Conservation (phyloP, 75 land plant genomes). For the Chamaecyparis obtusa region DNA sequence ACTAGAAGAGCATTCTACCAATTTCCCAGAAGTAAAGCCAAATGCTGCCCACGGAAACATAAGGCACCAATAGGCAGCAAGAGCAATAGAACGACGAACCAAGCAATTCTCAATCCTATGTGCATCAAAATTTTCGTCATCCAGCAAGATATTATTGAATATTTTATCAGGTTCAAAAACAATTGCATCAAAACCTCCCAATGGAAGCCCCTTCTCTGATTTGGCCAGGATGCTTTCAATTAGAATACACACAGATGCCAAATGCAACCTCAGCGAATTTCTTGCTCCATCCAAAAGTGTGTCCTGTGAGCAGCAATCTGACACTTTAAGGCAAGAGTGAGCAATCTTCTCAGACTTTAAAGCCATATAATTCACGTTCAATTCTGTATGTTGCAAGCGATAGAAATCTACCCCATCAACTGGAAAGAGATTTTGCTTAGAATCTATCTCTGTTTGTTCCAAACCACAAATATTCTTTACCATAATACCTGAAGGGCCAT, state of each 20-base stretch:
- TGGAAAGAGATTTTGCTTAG: constrained; percentile 1
- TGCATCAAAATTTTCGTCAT: constrained; percentile 2
- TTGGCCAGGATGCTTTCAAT: constrained; percentile 26
- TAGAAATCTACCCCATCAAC: neutral
- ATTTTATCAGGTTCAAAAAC: constrained; percentile 9
- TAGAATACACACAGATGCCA: constrained; percentile 30
- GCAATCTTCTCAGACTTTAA: constrained; percentile 8
- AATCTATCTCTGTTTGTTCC: constrained; percentile 3
- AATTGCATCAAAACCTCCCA: constrained; percentile 35
- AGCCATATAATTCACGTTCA: constrained; percentile 1
- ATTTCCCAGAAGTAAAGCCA: constrained; percentile 11
- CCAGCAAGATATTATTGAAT: constrained; percentile 1
- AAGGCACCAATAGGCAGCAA: constrained; percentile 26
- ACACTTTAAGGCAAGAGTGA: constrained; percentile 12
- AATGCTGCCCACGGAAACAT: constrained; percentile 19
- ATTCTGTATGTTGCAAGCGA: neutral
- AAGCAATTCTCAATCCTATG: constrained; percentile 31
- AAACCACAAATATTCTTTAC: neutral
- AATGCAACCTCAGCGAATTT: constrained; percentile 26
- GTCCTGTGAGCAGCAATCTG: constrained; percentile 19
- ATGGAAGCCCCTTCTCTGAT: constrained; percentile 11
- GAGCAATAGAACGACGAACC: constrained; percentile 23
- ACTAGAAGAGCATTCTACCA: constrained; percentile 11
- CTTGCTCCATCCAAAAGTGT: constrained; percentile 17
- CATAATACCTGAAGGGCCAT: neutral